Evolutionary conservation across 2,329 filamentous ascomycete species (phyloP).

Genomic region (Colletotrichum camelliae): DNA sequence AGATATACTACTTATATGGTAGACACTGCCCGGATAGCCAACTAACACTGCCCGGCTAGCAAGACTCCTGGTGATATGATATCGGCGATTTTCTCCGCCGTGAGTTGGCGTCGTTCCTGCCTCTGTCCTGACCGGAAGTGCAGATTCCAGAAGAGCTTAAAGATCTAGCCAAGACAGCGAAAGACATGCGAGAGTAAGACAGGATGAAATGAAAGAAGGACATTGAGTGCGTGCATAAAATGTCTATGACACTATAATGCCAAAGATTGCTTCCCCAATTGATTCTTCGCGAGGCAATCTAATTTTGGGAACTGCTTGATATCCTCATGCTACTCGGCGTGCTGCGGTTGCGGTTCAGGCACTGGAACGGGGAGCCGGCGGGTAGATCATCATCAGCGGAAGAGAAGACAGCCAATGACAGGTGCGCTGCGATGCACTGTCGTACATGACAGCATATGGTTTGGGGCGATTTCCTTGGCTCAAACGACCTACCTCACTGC

Average conservation of each 20-base stretch:
- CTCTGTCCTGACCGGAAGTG: neutral
- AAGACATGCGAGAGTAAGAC: neutral
- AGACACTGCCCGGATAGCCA: too few species aligned
- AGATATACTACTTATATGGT: too few species aligned
- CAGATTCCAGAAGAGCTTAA: neutral
- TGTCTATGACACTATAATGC: neutral
- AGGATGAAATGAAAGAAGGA: neutral
- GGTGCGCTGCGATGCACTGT: neutral
- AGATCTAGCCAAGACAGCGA: neutral
- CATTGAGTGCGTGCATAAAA: neutral
- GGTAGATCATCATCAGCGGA: neutral
- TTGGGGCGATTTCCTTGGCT: slow-evolving; percentile 5
- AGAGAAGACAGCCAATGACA: neutral
- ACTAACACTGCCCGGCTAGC: too few species aligned
- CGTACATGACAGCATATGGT: neutral
- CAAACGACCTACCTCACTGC: neutral
- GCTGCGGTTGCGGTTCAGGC: neutral
- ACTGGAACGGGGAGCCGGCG: neutral
- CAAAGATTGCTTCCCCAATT: neutral
- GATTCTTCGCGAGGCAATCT: neutral
- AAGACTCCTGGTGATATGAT: neutral
- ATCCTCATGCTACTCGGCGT: neutral
- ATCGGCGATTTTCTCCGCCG: neutral
- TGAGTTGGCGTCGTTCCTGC: neutral
- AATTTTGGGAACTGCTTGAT: neutral